phyloP scores from a whole-genome alignment of 129 eudicot species.

The Gnaphalium uliginosum region DNA sequence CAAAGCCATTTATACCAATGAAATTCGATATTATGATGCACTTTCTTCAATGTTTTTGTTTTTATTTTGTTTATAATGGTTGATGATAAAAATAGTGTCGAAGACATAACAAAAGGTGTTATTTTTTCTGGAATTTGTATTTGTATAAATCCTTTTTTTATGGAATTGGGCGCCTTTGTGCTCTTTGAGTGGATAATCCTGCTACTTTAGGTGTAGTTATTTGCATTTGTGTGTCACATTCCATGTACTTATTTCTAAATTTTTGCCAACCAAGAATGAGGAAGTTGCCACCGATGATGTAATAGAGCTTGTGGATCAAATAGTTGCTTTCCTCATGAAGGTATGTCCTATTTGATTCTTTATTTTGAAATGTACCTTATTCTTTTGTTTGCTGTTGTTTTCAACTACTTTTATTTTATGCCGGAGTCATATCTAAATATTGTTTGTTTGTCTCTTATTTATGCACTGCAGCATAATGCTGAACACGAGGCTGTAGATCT shows the following conservation, averaged over 20 bases:
- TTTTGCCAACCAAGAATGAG: slow-evolving; percentile 59
- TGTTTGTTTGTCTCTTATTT: slow-evolving; percentile 5
- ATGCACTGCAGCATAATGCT: slow-evolving; percentile 83
- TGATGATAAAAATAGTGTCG: too few species aligned
- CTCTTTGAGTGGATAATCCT: too few species aligned
- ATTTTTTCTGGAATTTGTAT: too few species aligned
- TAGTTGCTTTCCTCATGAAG: slow-evolving; percentile 91
- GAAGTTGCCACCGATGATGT: slow-evolving; percentile 65
- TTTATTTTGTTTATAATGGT: too few species aligned
- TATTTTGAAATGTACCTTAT: background rate
- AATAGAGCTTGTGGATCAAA: slow-evolving; percentile 76
- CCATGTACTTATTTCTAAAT: background rate
- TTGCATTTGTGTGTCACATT: background rate
- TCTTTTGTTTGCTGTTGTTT: background rate
- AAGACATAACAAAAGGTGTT: too few species aligned
- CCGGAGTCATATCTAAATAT: background rate
- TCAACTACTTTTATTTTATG: slow-evolving; percentile 10
- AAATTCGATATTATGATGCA: too few species aligned
- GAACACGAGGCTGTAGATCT: slow-evolving; percentile 98
- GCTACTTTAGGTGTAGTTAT: too few species aligned
- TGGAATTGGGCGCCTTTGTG: too few species aligned
- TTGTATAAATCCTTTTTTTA: too few species aligned
- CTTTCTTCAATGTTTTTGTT: too few species aligned
- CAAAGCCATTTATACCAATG: too few species aligned
- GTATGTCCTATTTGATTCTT: slow-evolving; percentile 31